phyloP scores from a whole-genome alignment of 805 yeast species.

The Nakazawaea siamensis region DNA sequence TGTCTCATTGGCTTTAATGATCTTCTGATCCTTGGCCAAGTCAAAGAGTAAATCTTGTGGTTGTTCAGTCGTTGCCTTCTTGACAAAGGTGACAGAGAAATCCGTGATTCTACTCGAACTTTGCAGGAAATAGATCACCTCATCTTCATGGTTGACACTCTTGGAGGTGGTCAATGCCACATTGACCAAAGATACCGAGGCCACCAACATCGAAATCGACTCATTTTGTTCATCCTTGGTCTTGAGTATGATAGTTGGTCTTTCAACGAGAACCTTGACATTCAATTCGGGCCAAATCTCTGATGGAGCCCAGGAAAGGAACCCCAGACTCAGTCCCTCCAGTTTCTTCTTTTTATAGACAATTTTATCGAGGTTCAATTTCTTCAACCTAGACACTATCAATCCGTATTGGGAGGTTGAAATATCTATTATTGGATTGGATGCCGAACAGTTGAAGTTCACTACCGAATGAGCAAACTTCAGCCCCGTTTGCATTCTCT shows the following conservation, averaged over 20 bases:
- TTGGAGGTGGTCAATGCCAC: constrained; percentile 11
- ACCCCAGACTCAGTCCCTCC: neutral
- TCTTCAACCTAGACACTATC: constrained; percentile 5
- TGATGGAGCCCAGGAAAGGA: neutral
- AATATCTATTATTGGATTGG: constrained; percentile 12
- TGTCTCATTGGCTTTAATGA: constrained; percentile 2
- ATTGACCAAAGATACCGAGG: constrained; percentile 17
- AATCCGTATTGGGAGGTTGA: constrained; percentile 11
- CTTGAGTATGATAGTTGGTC: constrained; percentile 20
- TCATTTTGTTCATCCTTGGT: constrained; percentile 6
- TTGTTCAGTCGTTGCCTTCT: constrained; percentile 7
- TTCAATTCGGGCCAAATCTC: constrained; percentile 15
- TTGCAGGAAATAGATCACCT: constrained; percentile 10
- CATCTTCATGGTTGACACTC: constrained; percentile 5
- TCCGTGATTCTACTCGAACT: constrained; percentile 16
- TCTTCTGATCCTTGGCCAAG: constrained; percentile 4
- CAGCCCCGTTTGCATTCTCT: constrained; percentile 12
- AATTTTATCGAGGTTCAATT: constrained; percentile 1
- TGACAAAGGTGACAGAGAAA: constrained; percentile 14
- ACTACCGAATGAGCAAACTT: constrained; percentile 5
- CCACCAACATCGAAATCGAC: constrained; percentile 14
- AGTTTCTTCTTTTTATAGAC: neutral
- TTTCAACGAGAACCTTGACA: constrained; percentile 18
- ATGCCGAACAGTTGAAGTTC: constrained; percentile 10
- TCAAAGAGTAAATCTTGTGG: neutral